Conservation (phyloP, 2,329 filamentous ascomycete genomes). For the Diaporthe destruens region DNA sequence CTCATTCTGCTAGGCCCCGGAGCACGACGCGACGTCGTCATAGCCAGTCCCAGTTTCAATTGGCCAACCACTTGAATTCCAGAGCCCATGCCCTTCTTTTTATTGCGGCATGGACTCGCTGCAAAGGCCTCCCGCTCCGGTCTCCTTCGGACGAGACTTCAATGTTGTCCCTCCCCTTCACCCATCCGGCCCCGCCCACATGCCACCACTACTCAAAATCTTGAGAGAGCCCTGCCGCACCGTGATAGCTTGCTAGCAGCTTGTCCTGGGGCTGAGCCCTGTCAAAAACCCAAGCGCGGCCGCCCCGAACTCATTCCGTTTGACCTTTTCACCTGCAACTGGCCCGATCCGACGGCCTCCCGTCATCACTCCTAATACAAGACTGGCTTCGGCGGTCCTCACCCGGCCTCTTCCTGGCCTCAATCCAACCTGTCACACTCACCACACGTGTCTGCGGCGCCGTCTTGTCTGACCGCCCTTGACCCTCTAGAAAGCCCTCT, state of each 20-base stretch:
- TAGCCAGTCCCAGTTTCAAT: conserved; percentile 19
- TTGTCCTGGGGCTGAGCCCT: conserved; percentile 7
- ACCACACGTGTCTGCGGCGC: neutral
- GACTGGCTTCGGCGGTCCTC: conserved; percentile 2
- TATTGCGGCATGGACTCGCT: conserved; percentile 7
- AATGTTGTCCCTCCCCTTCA: neutral
- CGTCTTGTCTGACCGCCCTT: neutral
- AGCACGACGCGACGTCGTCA: conserved; percentile 23
- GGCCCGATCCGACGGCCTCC: conserved; percentile 17
- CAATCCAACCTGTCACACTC: conserved; percentile 5
- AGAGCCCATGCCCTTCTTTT: conserved; percentile 16
- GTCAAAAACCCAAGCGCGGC: conserved; percentile 12
- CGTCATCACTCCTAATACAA: neutral
- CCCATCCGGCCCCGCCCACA: neutral
- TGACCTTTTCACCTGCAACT: neutral
- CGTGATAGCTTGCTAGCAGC: neutral
- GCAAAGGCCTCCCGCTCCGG: conserved; percentile 24
- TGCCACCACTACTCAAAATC: neutral
- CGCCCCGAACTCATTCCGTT: conserved; percentile 9
- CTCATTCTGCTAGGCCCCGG: conserved; percentile 14
- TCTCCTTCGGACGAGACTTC: neutral
- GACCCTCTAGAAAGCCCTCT: neutral
- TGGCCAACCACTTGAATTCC: conserved; percentile 30
- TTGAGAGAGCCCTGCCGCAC: neutral
- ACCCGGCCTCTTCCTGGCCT: conserved; percentile 3